phyloP scores from a whole-genome alignment of 257 asterid species.

The Agastache rugosa region DNA sequence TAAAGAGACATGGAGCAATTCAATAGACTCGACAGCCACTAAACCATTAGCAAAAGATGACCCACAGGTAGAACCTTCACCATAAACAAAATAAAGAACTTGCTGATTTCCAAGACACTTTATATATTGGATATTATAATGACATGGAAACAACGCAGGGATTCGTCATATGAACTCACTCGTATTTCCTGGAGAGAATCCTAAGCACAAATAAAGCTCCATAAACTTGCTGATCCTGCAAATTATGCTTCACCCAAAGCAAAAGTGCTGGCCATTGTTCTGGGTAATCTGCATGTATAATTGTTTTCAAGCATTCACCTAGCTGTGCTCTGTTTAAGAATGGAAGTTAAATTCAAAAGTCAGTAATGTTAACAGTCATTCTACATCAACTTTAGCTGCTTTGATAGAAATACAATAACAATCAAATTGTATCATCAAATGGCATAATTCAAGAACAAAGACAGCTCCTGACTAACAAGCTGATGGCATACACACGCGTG shows the following conservation, averaged over 20 bases:
- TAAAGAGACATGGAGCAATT: not conserved
- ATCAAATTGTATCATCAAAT: conserved; percentile 13
- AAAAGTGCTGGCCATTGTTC: conserved; percentile 96
- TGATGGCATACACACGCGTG: not conserved
- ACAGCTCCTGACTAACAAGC: not conserved
- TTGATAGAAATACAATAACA: not conserved
- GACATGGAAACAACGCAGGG: not conserved
- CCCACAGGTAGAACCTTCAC: not conserved
- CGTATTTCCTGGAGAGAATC: conserved; percentile 92
- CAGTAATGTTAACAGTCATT: conserved; percentile 25
- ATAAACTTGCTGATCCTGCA: conserved; percentile 89
- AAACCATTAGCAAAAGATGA: conserved; percentile 25
- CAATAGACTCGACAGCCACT: conserved; percentile 15
- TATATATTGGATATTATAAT: not conserved
- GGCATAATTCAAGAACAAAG: not conserved
- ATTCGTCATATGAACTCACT: conserved; percentile 61
- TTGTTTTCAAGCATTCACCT: conserved; percentile 92
- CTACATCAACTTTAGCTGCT: conserved; percentile 22
- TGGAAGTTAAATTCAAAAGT: conserved; percentile 31
- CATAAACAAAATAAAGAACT: not conserved
- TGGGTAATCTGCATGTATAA: conserved; percentile 87
- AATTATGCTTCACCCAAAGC: conserved; percentile 88
- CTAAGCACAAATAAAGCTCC: conserved; percentile 91
- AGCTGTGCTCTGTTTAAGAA: conserved; percentile 75
- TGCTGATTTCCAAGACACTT: not conserved